Evolutionary conservation across 2,329 filamentous ascomycete genomes (phyloP), one percentile per base, ranked within the genome.

Genomic region (Ilyonectria destructans): DNA sequence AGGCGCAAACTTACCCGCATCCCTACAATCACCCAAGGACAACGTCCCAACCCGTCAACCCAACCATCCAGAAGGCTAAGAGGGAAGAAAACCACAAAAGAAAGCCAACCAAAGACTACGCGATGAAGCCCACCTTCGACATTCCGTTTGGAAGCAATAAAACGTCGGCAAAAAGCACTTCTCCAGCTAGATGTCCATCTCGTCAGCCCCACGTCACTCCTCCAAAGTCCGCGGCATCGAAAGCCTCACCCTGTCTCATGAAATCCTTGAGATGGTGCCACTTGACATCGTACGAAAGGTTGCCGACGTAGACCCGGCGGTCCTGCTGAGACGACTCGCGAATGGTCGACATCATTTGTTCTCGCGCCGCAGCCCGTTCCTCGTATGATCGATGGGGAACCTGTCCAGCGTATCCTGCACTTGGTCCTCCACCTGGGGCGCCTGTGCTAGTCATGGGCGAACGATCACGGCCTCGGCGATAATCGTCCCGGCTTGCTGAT

Each of bases 231-330:
- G 67, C 71, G 71, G 71, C 70, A 68, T 69, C 69, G 68, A 75
- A 71, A 74, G 75, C 74, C 92, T 87, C 88, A 98, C 96, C 96
- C 91, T 97, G 94, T 90, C 96, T 93, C 96, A 99, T 99, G 82
- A 98, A 98, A 87, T 99, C 96, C 88, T 99, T 99, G 71, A 99
- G 90, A 80, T 98, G 96, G 87, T 98, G 96, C 96, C 96, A 99
- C 88, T 99, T 99, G 82, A 99, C 96, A 88, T 99, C 96, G 87
- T 99, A 99, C 57, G 95, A 96, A 77, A 99, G 89, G 82, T 99
- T 99, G 84, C 96, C 96, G 82, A 99, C 96, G 82, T 99, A 99
- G 90, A 99, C 96, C 75, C 96, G 95, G 80, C 96, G 96, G 88
- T 99, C 96, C 85, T 99, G 96, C 82, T 98, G 96, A 70, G 96